Percentiles rank a stretch among this genome's conserved stretches.
Evolutionary conservation across 2,329 filamentous ascomycete genomes (phyloP).

Genomic region (Daldinia sp.): DNA sequence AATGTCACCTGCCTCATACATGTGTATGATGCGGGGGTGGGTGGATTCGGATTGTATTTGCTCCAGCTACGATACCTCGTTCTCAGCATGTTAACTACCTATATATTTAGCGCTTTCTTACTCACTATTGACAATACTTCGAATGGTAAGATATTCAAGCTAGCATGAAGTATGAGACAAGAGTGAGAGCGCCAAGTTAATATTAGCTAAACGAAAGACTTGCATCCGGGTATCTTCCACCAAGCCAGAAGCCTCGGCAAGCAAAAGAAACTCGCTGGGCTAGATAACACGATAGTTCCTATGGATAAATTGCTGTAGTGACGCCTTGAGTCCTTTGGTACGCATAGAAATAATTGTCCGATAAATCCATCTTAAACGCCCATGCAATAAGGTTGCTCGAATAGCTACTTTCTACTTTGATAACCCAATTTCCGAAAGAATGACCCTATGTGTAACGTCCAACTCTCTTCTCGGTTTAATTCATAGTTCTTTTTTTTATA

Average conservation of each 20-base stretch:
- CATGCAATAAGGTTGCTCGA: constrained; percentile 6
- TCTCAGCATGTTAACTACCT: not conserved
- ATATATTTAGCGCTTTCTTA: not conserved
- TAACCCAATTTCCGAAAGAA: not conserved
- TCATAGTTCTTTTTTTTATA: not conserved
- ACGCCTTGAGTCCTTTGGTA: constrained; percentile 17
- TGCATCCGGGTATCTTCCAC: constrained; percentile 30
- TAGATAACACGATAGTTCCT: constrained; percentile 23
- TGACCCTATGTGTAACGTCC: not conserved
- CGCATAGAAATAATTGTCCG: constrained; percentile 30
- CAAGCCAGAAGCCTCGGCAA: constrained; percentile 15
- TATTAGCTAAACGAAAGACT: constrained; percentile 15
- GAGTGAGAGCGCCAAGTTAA: constrained; percentile 3
- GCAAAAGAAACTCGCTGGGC: not conserved
- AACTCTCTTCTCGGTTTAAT: not conserved
- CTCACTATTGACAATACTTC: constrained; percentile 5
- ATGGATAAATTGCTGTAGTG: constrained; percentile 24
- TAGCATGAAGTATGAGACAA: not conserved
- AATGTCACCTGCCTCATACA: not conserved
- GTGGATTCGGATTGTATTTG: not conserved
- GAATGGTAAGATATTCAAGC: not conserved
- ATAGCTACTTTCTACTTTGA: not conserved
- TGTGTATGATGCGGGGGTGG: not conserved
- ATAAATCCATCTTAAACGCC: constrained; percentile 10
- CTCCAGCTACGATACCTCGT: not conserved